A percentile compares a stretch with the other conserved stretches of the same genome.
Conservation (phyloP, 306 rosid species). For the Vachellia pachyceras region DNA sequence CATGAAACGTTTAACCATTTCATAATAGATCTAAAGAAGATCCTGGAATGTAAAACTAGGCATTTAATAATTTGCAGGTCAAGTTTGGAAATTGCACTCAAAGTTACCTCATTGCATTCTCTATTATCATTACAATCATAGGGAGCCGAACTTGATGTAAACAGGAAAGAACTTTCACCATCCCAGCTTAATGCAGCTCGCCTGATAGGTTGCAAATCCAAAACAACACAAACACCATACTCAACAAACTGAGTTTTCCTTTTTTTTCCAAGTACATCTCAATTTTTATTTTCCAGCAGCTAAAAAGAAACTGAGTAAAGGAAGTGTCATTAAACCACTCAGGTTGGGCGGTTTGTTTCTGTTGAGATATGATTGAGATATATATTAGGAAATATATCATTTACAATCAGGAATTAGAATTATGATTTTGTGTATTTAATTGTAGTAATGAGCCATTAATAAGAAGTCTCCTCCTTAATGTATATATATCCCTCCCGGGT, state of each 20-base stretch:
- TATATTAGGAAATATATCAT: too few relatives aligned
- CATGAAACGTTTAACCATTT: neutral
- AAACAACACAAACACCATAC: conserved; percentile 12
- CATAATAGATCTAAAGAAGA: neutral
- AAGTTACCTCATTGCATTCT: conserved; percentile 79
- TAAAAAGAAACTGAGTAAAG: neutral
- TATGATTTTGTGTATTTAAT: too few relatives aligned
- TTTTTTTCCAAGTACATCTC: conserved; percentile 16
- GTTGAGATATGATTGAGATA: too few relatives aligned
- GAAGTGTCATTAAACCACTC: neutral
- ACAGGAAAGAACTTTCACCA: conserved; percentile 86
- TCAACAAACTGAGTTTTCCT: conserved; percentile 15
- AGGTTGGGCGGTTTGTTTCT: too few relatives aligned
- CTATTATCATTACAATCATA: conserved; percentile 88
- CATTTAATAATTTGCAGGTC: neutral
- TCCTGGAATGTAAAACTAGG: neutral
- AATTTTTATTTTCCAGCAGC: conserved; percentile 8
- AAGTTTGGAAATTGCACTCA: neutral
- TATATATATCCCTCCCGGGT: too few relatives aligned
- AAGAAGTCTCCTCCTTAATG: too few relatives aligned
- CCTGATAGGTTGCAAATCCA: conserved; percentile 53
- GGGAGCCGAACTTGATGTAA: conserved; percentile 94
- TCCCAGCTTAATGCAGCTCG: conserved; percentile 75
- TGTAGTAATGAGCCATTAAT: too few relatives aligned
- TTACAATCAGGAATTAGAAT: too few relatives aligned